Base-by-base conservation (phyloP, 148 eudicot genomes). In the Rhododendron ferrugineum region DNA sequence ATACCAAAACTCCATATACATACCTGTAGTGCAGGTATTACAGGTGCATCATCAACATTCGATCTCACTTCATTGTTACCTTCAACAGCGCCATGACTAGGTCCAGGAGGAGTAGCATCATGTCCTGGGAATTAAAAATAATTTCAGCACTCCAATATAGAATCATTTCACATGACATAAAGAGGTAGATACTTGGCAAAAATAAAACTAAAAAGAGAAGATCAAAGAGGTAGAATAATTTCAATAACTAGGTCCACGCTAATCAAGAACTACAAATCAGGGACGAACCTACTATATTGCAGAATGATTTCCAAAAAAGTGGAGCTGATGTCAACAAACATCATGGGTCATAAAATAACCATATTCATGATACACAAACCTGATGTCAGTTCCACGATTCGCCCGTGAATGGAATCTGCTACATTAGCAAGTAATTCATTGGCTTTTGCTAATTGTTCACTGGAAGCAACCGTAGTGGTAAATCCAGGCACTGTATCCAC, bases 21-120 rank as follows among this genome's bases (percentile, higher is more conserved):
- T 91, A 96, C 98, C 96, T 86, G 88, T 50, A 87, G 74, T 78
- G 89, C 86, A 85, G 82, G 88, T 50, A 87, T 74, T 78, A 89
- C 86, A 85, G 82, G 86, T 58, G 81, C 79, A 81, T 83, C 90
- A 80, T 88, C 91, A 64, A 88, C 30, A 79, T 62, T 85, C 72
- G 92, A 80, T 86, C 88, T 92, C 46, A 82, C 87, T 84, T 87
- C 92, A 88, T 90, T 92, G 84, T 66, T 85, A 88, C 89, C 89
- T 84, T 89, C 92, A 75, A 47, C 84, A 83, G 84, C 88, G 75
- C 82, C 52, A 26, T 74, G 87, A 78, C 80, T 84, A 18, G 88
- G 88, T 82, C 88, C 89, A 70, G 68, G 75, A 16, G 66, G 74
- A 74, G 81, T 82, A 84, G 91, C 84, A 83, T 84, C 92, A 81